phyloP scores from a whole-genome alignment of 108 stramenopile genomes.

The Cyclostephanos invisitatus region DNA sequence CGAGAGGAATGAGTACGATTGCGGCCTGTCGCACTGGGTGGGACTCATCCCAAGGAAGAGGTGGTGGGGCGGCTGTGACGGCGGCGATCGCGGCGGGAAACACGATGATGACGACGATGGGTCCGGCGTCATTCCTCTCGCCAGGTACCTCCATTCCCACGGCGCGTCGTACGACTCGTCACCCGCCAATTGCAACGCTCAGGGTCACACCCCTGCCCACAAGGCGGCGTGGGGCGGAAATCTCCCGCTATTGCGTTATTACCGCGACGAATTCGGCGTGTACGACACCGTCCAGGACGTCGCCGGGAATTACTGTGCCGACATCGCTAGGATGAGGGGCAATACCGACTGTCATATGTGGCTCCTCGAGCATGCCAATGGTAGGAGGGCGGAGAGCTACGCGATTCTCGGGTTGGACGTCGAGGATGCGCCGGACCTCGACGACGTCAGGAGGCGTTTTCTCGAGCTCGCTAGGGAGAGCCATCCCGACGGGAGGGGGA shows the following conservation, averaged over 20 bases:
- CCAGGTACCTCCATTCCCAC: conserved; percentile 43
- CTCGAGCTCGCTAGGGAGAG: conserved; percentile 44
- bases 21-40: conserved; percentile 82
- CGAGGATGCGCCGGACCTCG: conserved; percentile 26
- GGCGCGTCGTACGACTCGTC: conserved; percentile 35
- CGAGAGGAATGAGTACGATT: conserved; percentile 76
- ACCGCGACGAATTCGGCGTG: conserved; percentile 62
- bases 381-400: conserved; percentile 57
- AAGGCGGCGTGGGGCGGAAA: conserved; percentile 89
- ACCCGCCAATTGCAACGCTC: conserved; percentile 46
- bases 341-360: conserved; percentile 55
- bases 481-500: conserved; percentile 67
- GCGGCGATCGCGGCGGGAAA: conserved; percentile 5
- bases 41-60: conserved; percentile 61
- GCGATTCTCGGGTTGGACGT: conserved; percentile 53
- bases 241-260: conserved; percentile 58
- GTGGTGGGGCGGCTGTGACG: conserved; percentile 23
- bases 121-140: conserved; percentile 41
- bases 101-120: conserved; percentile 32
- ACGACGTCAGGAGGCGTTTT: conserved; percentile 52
- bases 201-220: conserved; percentile 75
- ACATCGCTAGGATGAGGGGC: conserved; percentile 81
- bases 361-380: conserved; percentile 61
- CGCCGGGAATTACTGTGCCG: conserved; percentile 82
- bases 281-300: conserved; percentile 66